Conservation (phyloP, 345 rosid genomes). For the Clarkia xantiana region DNA sequence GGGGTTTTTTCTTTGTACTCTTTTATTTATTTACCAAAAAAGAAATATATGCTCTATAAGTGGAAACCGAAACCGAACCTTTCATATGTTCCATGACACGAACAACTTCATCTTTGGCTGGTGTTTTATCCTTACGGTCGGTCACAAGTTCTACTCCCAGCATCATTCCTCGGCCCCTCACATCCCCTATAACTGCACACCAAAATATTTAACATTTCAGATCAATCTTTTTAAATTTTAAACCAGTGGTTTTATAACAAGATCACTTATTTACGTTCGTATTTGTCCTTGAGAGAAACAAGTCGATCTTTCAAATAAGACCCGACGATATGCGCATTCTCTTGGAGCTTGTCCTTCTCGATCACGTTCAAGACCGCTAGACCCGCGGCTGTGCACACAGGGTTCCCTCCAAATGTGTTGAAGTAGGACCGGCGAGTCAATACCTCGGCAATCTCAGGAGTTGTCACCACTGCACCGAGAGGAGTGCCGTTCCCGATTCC, state of each 20-base stretch:
- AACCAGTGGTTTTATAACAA: too few relatives aligned
- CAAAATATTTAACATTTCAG: too few relatives aligned
- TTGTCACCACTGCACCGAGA: conserved; percentile 90
- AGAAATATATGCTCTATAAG: too few relatives aligned
- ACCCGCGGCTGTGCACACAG: conserved; percentile 81
- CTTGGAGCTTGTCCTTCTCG: conserved; percentile 83
- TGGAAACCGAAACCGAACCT: conserved; percentile 37
- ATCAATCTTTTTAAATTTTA: too few relatives aligned
- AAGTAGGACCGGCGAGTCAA: conserved; percentile 66
- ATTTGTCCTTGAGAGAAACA: conserved; percentile 54
- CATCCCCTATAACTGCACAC: conserved; percentile 75
- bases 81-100: conserved; percentile 81
- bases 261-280: conserved; percentile 36
- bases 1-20: too few relatives aligned
- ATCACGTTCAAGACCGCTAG: conserved; percentile 75
- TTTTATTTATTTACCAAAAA: too few relatives aligned
- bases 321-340: conserved; percentile 67
- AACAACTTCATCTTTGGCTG: conserved; percentile 59
- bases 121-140: conserved; percentile 64
- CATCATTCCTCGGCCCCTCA: conserved; percentile 83
- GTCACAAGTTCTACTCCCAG: conserved; percentile 92
- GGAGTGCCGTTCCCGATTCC: conserved; percentile 97
- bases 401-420: conserved; percentile 92
- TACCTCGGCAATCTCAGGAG: conserved; percentile 83
- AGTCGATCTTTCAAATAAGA: conserved; percentile 61